Conservation (phyloP, 1,284 basidiomycete species). For the Volvariella surrecta region DNA sequence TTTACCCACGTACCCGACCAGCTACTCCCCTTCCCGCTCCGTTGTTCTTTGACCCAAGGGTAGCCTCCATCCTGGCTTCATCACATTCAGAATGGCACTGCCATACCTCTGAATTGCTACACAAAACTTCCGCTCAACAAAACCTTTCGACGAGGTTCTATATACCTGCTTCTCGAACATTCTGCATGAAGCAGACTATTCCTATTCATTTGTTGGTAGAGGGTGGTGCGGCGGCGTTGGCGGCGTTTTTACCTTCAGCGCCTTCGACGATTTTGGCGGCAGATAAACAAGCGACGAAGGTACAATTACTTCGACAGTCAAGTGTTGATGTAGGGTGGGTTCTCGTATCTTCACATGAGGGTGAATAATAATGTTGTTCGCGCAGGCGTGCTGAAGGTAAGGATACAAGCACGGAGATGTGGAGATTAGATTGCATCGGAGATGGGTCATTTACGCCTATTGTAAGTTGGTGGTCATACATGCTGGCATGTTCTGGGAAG, state of each 20-base stretch:
- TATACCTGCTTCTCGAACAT: constrained; percentile 47
- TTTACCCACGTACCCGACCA: constrained; percentile 57
- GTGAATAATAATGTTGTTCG: constrained; percentile 26
- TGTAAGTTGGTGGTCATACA: constrained; percentile 27
- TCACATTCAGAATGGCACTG: constrained; percentile 41
- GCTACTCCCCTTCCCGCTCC: constrained; percentile 41
- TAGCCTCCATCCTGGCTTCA: constrained; percentile 19
- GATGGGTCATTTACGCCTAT: constrained; percentile 49
- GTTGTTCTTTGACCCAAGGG: constrained; percentile 22
- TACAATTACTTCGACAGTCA: constrained; percentile 59
- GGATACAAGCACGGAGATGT: constrained; percentile 58
- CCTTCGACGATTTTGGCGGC: constrained; percentile 32
- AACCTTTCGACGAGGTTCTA: constrained; percentile 39
- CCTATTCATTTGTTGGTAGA: constrained; percentile 58
- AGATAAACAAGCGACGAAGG: constrained; percentile 37
- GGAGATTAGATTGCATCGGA: constrained; percentile 56
- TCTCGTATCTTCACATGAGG: neutral
- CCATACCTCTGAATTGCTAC: constrained; percentile 34
- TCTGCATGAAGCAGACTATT: constrained; percentile 47
- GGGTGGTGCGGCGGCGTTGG: constrained; percentile 46
- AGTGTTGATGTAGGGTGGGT: constrained; percentile 57
- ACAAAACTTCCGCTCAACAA: constrained; percentile 24
- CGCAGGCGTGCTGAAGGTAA: constrained; percentile 13
- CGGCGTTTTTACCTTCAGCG: constrained; percentile 47
- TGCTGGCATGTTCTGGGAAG: neutral